Conservation (phyloP, 306 rosid genomes). For the Styphnolobium japonicum region DNA sequence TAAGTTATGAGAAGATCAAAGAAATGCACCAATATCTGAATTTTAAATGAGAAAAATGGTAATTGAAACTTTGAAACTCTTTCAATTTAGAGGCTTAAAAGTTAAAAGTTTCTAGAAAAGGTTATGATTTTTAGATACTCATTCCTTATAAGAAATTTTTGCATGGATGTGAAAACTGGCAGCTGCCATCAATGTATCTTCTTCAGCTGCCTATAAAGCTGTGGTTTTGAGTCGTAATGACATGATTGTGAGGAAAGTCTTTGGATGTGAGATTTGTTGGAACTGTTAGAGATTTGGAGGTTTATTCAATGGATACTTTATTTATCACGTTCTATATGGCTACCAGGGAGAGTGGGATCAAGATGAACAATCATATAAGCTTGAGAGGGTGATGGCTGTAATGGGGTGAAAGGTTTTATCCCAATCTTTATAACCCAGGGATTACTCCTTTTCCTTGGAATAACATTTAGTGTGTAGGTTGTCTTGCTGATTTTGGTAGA, state of each 20-base stretch:
- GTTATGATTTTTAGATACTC: not conserved
- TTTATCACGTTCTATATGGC: not conserved
- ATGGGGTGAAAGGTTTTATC: not conserved
- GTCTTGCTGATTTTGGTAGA: not conserved
- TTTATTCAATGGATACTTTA: no score
- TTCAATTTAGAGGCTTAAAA: no score
- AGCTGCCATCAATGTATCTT: not conserved
- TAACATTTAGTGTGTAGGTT: not conserved
- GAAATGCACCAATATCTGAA: not conserved
- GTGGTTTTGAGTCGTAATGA: not conserved
- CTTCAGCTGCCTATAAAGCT: not conserved
- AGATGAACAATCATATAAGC: not conserved
- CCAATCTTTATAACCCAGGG: not conserved
- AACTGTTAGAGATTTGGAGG: not conserved
- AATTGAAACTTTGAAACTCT: no score
- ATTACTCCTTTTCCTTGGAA: not conserved
- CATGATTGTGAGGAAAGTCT: no score
- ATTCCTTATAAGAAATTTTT: not conserved
- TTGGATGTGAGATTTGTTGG: no score
- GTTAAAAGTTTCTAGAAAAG: no score
- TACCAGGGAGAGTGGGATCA: no score
- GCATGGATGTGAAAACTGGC: not conserved
- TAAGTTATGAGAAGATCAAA: not conserved
- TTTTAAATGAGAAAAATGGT: not conserved
- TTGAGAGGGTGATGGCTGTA: not conserved